Evolutionary conservation across 768 basidiomycete species (phyloP).

Genomic region (Pleurotus eryngii): DNA sequence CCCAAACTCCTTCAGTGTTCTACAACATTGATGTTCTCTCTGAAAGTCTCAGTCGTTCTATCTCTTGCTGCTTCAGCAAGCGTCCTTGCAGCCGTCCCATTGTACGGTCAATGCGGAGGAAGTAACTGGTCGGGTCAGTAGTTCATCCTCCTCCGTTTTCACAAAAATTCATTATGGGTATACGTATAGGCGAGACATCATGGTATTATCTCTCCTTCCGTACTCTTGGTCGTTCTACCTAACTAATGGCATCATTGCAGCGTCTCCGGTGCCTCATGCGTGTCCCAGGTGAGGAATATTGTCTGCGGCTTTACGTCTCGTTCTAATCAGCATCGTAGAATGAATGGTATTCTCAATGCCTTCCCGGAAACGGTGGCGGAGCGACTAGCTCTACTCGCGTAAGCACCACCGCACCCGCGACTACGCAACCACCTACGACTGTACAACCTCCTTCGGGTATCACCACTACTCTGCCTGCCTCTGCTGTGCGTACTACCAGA

Average conservation of each 20-base stretch:
- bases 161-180: not conserved
- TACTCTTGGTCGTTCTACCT: not conserved
- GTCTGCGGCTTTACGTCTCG: not conserved
- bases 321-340: slow-evolving; percentile 6
- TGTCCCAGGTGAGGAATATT: slow-evolving; percentile 10
- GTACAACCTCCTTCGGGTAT: slow-evolving; percentile 15
- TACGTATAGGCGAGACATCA: slow-evolving; percentile 13
- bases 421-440: slow-evolving; percentile 15
- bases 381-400: slow-evolving; percentile 3
- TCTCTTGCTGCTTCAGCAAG: slow-evolving; percentile 7
- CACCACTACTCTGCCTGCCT: slow-evolving; percentile 22
- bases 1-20: not conserved
- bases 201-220: slow-evolving; percentile 6
- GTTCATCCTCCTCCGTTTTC: not conserved
- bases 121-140: slow-evolving; percentile 17
- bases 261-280: slow-evolving; percentile 15
- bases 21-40: slow-evolving; percentile 8
- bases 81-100: slow-evolving; percentile 15
- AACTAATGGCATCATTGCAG: not conserved
- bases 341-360: slow-evolving; percentile 17
- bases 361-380: slow-evolving; percentile 5
- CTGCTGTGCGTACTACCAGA: slow-evolving; percentile 17
- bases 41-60: slow-evolving; percentile 7
- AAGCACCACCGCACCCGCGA: slow-evolving; percentile 10
- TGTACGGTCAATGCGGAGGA: slow-evolving; percentile 23